Percentiles rank a stretch among this genome's conserved stretches.
Evolutionary conservation across 2,329 filamentous ascomycete genomes (phyloP).

Genomic region (Aaosphaeria arxii): DNA sequence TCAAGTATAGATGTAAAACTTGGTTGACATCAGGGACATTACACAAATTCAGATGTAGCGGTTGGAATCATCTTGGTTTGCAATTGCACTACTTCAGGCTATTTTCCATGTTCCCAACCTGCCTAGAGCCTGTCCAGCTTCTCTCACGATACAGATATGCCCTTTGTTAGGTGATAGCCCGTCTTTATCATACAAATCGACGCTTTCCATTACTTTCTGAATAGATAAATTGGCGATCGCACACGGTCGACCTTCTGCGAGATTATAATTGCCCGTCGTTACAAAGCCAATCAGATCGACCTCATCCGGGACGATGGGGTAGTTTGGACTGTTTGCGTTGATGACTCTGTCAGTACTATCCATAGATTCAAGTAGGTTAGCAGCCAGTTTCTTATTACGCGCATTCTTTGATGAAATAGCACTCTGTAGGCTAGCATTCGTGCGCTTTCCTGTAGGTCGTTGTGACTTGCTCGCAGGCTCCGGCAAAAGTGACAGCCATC

Average conservation of each 20-base stretch:
- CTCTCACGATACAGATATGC: slow-evolving; percentile 73
- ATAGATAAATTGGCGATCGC: slow-evolving; percentile 71
- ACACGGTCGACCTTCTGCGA: slow-evolving; percentile 71
- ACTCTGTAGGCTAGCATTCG: slow-evolving; percentile 4
- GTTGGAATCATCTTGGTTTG: no score
- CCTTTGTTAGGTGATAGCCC: slow-evolving; percentile 17
- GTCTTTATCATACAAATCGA: slow-evolving; percentile 11
- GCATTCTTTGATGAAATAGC: slow-evolving; percentile 12
- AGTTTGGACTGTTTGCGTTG: slow-evolving; percentile 36
- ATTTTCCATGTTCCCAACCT: slow-evolving; percentile 78
- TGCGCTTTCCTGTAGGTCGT: slow-evolving; percentile 2
- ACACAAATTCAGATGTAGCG: no score
- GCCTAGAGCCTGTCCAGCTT: slow-evolving; percentile 74
- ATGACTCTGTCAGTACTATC: slow-evolving; percentile 4
- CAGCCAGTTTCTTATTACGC: slow-evolving; percentile 20
- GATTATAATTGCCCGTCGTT: slow-evolving; percentile 79
- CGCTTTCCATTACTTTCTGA: slow-evolving; percentile 52
- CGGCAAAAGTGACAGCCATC: slow-evolving; percentile 60
- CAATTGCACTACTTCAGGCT: background rate
- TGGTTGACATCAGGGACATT: no score
- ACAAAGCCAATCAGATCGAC: slow-evolving; percentile 85
- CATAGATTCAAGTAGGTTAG: slow-evolving; percentile 18
- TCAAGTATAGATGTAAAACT: no score
- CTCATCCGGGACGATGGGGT: slow-evolving; percentile 69
- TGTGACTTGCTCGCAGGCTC: slow-evolving; percentile 6